Evolutionary conservation across 1,284 basidiomycete species (phyloP).

Genomic region (Volvariella volvacea): DNA sequence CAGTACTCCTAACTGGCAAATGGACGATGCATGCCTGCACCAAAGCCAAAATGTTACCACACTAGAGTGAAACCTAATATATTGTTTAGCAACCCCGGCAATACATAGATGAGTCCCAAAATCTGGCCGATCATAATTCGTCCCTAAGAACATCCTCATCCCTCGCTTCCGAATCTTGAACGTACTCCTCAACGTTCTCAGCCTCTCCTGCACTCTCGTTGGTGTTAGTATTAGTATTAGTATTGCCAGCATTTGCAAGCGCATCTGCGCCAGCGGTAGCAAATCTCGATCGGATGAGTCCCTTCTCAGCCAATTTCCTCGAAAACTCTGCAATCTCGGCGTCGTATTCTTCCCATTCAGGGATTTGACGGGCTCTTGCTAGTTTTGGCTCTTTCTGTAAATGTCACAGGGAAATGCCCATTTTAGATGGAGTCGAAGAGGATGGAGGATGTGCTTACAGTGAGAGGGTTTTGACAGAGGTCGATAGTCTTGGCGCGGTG

Average conservation of each 20-base stretch:
- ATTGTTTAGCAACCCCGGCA: no score
- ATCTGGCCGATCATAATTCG: no score
- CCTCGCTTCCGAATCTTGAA: no score
- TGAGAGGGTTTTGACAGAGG: conserved; percentile 88
- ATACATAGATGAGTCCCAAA: no score
- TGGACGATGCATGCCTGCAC: no score
- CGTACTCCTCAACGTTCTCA: no score
- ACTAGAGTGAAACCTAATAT: no score
- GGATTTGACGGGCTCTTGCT: conserved; percentile 87
- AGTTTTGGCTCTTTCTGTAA: conserved; percentile 93
- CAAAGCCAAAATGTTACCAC: no score
- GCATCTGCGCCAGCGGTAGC: conserved; percentile 69
- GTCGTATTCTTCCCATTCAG: conserved; percentile 96
- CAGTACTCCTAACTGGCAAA: no score
- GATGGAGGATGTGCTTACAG: conserved; percentile 43
- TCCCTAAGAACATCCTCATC: no score
- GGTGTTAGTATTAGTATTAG: conserved; percentile 2
- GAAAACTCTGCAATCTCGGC: conserved; percentile 71
- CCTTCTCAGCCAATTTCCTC: conserved; percentile 56
- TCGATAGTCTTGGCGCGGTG: conserved; percentile 86
- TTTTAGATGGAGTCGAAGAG: conserved; percentile 1
- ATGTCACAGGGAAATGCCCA: conserved; percentile 3
- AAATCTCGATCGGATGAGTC: conserved; percentile 57
- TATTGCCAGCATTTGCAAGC: conserved; percentile 44
- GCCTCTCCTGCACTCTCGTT: no score